Evolutionary conservation across 164 flowering plant genomes (phyloP), one percentile per base, ranked within the genome.

Genomic region (Vitis labrusca): DNA sequence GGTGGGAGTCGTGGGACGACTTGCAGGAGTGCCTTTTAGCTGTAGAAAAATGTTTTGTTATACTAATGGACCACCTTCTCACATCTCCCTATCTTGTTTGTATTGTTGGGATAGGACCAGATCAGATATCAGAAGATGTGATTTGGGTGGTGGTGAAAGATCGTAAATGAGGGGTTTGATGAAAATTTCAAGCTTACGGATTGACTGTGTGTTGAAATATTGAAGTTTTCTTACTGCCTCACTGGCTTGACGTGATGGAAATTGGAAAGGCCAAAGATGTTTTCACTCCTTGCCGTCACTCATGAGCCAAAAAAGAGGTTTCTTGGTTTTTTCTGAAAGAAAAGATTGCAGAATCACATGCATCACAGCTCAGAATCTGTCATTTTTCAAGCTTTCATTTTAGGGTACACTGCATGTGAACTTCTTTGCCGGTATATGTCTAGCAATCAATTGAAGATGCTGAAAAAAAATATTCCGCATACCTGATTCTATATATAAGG

Each of bases 31-130:
- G 51, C 60, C 49, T 19, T 63, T 68, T 70, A 73, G 82, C 80
- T 79, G 81, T 77, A 75, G 62, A 37, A 3, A 69, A 50, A 66
- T 80, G 83, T 78, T 80, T 66, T 83, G 67, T 76, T 71, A 50
- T 73, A 80, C 60, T 17, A 64, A 59, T 66, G 81, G 75, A 68
- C 77, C 77, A 72, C 79, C 12, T 49, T 54, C 3, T 37, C 23
- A 2, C 16, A 14, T 44, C 47, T 57, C n/a, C 37, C 13, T 15
- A 32, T 44, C 8, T 27, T 62, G 9, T 37, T 37, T 37, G 44
- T 3, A 37, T 37, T 37, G 7, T 37, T 37, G 44, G 44, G 44
- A 37, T 37, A 37, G 5, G 44, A 37, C 7, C 44, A 37, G 44
- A 37, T 3, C 6, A 37, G 44, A 37, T 37, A 37, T 3, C 5